Evolutionary conservation across 2,329 filamentous ascomycete species (phyloP).

Genomic region (Diaporthe sp.): DNA sequence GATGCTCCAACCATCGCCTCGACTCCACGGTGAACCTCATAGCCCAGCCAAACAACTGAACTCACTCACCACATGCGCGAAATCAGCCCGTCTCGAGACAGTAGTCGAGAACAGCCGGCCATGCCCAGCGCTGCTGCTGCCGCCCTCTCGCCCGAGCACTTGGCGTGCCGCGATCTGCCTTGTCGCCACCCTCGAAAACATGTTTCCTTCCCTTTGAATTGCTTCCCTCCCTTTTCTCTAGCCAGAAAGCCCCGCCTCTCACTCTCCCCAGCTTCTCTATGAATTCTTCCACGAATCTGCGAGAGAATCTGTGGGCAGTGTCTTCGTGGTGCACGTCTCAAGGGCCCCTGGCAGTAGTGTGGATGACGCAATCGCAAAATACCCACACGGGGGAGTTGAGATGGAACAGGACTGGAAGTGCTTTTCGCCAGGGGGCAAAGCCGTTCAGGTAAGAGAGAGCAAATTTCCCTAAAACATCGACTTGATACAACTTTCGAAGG

Average conservation of each 20-base stretch:
- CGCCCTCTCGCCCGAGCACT: background rate
- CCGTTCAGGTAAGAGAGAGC: too few relatives aligned
- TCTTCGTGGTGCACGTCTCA: background rate
- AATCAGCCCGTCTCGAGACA: slow-evolving; percentile 54
- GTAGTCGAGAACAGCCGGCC: slow-evolving; percentile 54
- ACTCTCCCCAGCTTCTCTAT: background rate
- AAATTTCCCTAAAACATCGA: too few relatives aligned
- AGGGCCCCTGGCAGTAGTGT: background rate
- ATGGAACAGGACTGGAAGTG: background rate
- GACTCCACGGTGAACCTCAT: background rate
- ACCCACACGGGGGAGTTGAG: background rate
- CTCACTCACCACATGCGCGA: slow-evolving; percentile 60
- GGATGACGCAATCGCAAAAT: slow-evolving; percentile 21
- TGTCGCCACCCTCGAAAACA: slow-evolving; percentile 37
- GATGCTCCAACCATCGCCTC: background rate
- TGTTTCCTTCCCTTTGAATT: background rate
- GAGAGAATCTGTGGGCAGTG: background rate
- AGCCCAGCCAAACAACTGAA: background rate
- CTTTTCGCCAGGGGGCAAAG: background rate
- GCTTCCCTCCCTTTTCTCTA: background rate
- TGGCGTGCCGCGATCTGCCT: background rate
- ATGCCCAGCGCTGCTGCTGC: background rate
- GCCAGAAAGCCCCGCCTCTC: background rate
- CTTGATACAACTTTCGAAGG: background rate
- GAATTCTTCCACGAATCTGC: background rate